Percentiles rank a stretch among this genome's conserved stretches.
phyloP scores from a whole-genome alignment of 2,329 filamentous ascomycete species.

The Ophiosphaerella korrae region DNA sequence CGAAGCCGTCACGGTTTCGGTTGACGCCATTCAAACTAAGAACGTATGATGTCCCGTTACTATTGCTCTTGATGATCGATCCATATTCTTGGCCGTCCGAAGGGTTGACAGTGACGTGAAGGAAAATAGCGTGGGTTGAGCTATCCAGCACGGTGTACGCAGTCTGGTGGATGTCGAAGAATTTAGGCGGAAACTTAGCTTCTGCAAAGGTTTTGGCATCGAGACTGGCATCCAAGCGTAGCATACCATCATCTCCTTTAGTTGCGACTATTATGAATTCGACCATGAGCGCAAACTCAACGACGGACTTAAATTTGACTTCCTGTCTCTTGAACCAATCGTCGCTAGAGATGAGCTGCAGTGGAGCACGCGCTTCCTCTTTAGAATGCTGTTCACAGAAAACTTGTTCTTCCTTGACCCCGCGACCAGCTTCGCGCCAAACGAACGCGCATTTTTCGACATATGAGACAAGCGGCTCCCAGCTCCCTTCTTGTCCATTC shows the following conservation, averaged over 20 bases:
- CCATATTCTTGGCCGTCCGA: constrained; percentile 72
- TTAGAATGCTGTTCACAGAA: constrained; percentile 68
- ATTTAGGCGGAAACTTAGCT: constrained; percentile 84
- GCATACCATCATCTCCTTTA: constrained; percentile 66
- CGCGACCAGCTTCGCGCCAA: constrained; percentile 61
- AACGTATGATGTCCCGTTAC: constrained; percentile 94
- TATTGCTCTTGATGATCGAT: constrained; percentile 96
- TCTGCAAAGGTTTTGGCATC: constrained; percentile 83
- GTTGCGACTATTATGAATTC: constrained; percentile 94
- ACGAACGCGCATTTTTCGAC: constrained; percentile 88
- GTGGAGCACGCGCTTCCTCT: constrained; percentile 65
- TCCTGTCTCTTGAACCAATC: constrained; percentile 75
- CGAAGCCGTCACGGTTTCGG: constrained; percentile 74
- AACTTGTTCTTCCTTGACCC: constrained; percentile 66
- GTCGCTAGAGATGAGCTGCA: constrained; percentile 76
- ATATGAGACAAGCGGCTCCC: constrained; percentile 75
- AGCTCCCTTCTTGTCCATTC: constrained; percentile 68
- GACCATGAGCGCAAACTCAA: constrained; percentile 90
- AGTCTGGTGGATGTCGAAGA: constrained; percentile 76
- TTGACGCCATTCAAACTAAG: constrained; percentile 83
- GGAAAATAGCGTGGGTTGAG: constrained; percentile 89
- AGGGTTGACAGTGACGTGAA: constrained; percentile 84
- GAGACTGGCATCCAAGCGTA: constrained; percentile 81
- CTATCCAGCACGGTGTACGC: constrained; percentile 95
- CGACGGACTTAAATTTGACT: constrained; percentile 71